Evolutionary conservation across 2,329 filamentous ascomycete genomes (phyloP), one percentile per base, ranked within the genome.

Genomic region (Fusarium falciforme): DNA sequence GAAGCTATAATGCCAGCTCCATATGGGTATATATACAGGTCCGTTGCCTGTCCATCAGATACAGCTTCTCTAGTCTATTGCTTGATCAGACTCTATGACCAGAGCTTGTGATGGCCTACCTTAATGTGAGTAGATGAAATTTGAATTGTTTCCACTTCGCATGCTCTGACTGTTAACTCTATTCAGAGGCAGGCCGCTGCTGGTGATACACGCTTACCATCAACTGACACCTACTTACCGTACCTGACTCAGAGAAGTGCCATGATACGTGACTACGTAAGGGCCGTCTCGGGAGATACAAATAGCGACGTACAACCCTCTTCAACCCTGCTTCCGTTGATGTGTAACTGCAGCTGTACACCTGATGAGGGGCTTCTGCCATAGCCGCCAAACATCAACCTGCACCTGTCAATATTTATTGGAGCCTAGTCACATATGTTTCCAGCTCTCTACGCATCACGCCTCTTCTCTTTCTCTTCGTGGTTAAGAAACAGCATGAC

Each of bases 1-100:
- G 25, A 2, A 17, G 16, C 8, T 1, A 29, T 49, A 3, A 27
- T 29, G 25, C 25, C 0, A 4, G 22, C 8, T 6, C 0, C 4
- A 2, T 17, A 29, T 29, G 9, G 9, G 22, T 29, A 27, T 49
- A 27, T 49, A 29, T 49, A n/a, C 14, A 17, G 3, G 8, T 6
- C 5, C 5, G 0, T 17, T 6, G 40, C 9, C 8, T 29, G 44
- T 27, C 22, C 1, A 49, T 49, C 44, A 49, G 44, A 49, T n/a
- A 27, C 22, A 25, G 25, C 25, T 25, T 25, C 25, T 1, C 25
- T 1, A 6, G 44, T 49, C 25, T 17, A n/a, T n/a, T 22, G n/a
- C 40, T 42, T n/a, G 17, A 40, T 40, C 17, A 40, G 17, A 12
- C 9, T 40, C 4, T 10, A 4, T n/a, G 38, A 20, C 1, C 36